Percentiles rank a stretch among this genome's conserved stretches.
Conservation (phyloP, 2,329 filamentous ascomycete species). For the Nigrograna mackinnonii region DNA sequence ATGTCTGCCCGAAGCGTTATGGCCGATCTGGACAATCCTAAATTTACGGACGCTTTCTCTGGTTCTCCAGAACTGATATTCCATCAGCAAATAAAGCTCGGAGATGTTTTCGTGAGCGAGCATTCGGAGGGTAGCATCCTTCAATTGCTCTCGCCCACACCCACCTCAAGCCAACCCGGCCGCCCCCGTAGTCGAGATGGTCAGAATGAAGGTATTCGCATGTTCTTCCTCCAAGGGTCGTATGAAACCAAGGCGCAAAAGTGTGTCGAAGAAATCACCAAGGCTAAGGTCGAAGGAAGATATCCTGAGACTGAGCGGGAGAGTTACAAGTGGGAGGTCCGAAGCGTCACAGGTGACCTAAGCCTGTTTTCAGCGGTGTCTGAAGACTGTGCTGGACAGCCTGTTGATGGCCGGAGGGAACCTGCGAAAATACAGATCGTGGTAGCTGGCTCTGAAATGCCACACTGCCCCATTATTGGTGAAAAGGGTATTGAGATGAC, state of each 20-base stretch:
- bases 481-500: conserved; percentile 69
- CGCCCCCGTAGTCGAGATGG: conserved; percentile 36
- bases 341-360: conserved; percentile 63
- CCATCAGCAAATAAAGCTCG: conserved; percentile 70
- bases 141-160: conserved; percentile 66
- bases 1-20: conserved; percentile 76
- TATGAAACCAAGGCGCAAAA: conserved; percentile 79
- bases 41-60: conserved; percentile 42
- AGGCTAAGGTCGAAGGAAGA: conserved; percentile 82
- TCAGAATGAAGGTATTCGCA: conserved; percentile 33
- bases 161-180: conserved; percentile 24
- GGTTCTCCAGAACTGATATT: conserved; percentile 69
- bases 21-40: conserved; percentile 82
- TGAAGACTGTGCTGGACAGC: conserved; percentile 67
- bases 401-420: conserved; percentile 66
- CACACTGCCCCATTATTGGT: conserved; percentile 53
- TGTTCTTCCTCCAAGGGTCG: conserved; percentile 71
- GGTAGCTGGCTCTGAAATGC: conserved; percentile 70
- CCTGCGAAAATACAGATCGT: conserved; percentile 72
- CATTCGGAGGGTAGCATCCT: conserved; percentile 62
- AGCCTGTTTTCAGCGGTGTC: conserved; percentile 69
- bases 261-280: conserved; percentile 82
- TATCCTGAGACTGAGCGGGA: conserved; percentile 86
- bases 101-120: conserved; percentile 74
- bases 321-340: conserved; percentile 76